Evolutionary conservation across 495 filamentous ascomycete species (phyloP).

Genomic region (Hypoxylon trugodes): DNA sequence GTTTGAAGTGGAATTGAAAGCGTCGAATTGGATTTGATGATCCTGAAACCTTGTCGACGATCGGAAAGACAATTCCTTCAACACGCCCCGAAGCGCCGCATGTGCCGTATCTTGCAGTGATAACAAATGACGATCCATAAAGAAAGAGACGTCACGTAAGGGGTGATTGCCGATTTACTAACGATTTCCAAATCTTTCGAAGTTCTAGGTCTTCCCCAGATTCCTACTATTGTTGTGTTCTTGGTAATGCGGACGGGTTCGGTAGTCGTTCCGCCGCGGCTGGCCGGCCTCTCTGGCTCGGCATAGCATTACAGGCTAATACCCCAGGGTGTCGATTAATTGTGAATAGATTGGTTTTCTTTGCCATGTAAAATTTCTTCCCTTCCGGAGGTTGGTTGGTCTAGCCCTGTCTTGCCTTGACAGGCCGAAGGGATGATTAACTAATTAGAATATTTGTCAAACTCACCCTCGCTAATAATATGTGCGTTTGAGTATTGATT

Average conservation of each 20-base stretch:
- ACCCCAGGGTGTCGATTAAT: conserved; percentile 33
- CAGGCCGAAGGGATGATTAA: conserved; percentile 17
- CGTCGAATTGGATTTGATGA: neutral
- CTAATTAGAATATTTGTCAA: conserved; percentile 1
- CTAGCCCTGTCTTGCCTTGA: conserved; percentile 8
- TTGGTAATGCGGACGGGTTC: conserved; percentile 21
- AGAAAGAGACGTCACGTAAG: neutral
- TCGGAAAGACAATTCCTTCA: neutral
- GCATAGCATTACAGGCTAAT: conserved; percentile 38
- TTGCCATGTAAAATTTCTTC: neutral
- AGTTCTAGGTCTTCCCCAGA: conserved; percentile 29
- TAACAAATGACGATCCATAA: neutral
- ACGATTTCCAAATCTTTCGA: neutral
- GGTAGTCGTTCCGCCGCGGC: conserved; percentile 30
- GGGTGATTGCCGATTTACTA: conserved; percentile 5
- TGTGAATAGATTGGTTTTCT: conserved; percentile 27
- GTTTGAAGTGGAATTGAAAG: conserved; percentile 1
- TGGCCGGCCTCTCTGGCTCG: conserved; percentile 19
- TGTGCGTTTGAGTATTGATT: neutral
- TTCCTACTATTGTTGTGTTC: neutral
- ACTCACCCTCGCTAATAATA: conserved; percentile 6
- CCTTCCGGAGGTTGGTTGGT: conserved; percentile 1
- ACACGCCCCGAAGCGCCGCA: conserved; percentile 7
- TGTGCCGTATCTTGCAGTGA: conserved; percentile 17
- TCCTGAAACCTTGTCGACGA: conserved; percentile 10